phyloP scores from a whole-genome alignment of 2,329 filamentous ascomycete genomes.

The Coniella lustricola region DNA sequence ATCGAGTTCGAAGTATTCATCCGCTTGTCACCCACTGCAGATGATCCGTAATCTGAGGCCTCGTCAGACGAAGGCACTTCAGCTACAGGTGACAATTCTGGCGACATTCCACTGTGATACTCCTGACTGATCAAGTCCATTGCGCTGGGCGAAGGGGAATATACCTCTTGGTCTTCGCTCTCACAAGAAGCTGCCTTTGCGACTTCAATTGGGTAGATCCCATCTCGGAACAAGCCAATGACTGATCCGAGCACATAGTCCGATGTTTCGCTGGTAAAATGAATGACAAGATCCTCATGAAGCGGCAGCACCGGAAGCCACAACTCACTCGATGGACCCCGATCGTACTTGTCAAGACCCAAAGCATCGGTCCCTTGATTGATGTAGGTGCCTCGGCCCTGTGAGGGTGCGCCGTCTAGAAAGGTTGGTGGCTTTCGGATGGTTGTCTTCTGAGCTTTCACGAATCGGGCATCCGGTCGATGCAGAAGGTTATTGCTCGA shows the following conservation, averaged over 20 bases:
- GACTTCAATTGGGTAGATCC: constrained; percentile 25
- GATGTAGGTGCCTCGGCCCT: constrained; percentile 25
- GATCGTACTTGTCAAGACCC: constrained; percentile 16
- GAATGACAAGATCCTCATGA: constrained; percentile 49
- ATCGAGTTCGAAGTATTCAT: not conserved
- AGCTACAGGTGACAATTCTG: constrained; percentile 4
- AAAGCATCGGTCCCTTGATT: constrained; percentile 34
- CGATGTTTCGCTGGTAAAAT: constrained; percentile 39
- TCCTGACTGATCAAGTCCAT: constrained; percentile 12
- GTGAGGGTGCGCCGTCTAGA: not conserved
- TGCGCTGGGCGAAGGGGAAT: constrained; percentile 13
- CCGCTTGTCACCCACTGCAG: constrained; percentile 20
- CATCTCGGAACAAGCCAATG: constrained; percentile 38
- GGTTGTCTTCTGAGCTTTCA: constrained; percentile 24
- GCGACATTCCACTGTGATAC: not conserved
- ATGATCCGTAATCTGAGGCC: constrained; percentile 42
- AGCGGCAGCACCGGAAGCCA: constrained; percentile 43
- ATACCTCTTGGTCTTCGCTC: constrained; percentile 9
- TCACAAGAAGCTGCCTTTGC: constrained; percentile 6
- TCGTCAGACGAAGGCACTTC: constrained; percentile 16
- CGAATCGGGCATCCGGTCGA: constrained; percentile 22
- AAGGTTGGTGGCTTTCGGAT: constrained; percentile 22
- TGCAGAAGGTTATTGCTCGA: constrained; percentile 12
- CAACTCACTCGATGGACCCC: constrained; percentile 13
- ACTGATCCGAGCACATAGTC: constrained; percentile 39